These are phyloP conservation scores for Calycina herbarum DNA, from an alignment of 2,329 filamentous ascomycete genomes.

Conservation along the genomic window DNA sequence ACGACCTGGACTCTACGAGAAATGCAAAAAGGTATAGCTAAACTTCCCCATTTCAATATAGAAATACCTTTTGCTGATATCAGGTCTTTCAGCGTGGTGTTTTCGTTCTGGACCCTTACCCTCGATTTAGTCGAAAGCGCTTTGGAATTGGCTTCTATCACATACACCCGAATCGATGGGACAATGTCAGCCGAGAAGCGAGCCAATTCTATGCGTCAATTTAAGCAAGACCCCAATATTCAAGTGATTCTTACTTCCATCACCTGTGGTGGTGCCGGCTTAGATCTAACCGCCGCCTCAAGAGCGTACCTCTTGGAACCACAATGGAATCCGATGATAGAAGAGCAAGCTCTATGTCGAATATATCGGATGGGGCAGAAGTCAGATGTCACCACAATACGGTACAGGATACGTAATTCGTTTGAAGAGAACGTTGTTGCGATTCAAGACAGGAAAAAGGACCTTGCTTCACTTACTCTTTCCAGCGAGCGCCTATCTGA, in stretches of 20 bases:
- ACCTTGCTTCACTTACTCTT: not conserved
- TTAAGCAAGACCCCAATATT: not conserved
- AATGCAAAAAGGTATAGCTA: too few relatives aligned
- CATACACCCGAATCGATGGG: not conserved
- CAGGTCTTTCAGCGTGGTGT: slow-evolving; percentile 45
- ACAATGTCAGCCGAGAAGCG: not conserved
- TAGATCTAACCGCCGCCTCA: slow-evolving; percentile 32
- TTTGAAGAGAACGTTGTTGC: slow-evolving; percentile 25
- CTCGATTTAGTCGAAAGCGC: slow-evolving; percentile 48
- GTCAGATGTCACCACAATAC: slow-evolving; percentile 27
- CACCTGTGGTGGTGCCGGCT: slow-evolving; percentile 54
- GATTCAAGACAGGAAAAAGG: not conserved
- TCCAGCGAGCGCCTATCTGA: too few relatives aligned
- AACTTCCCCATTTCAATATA: too few relatives aligned
- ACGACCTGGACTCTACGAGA: not conserved
- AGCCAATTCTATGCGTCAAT: not conserved
- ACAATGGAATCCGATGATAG: slow-evolving; percentile 38
- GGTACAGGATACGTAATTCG: slow-evolving; percentile 33
- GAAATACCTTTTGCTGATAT: slow-evolving; percentile 30
- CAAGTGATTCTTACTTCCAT: slow-evolving; percentile 50
- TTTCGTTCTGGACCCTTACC: slow-evolving; percentile 51
- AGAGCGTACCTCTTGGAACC: slow-evolving; percentile 36
- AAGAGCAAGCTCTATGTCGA: slow-evolving; percentile 35
- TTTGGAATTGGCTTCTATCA: slow-evolving; percentile 31
- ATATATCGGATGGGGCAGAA: slow-evolving; percentile 33